These are phyloP conservation scores for Boeremia exigua DNA, from an alignment of 2,329 filamentous ascomycete species.

Conservation along the genomic window DNA sequence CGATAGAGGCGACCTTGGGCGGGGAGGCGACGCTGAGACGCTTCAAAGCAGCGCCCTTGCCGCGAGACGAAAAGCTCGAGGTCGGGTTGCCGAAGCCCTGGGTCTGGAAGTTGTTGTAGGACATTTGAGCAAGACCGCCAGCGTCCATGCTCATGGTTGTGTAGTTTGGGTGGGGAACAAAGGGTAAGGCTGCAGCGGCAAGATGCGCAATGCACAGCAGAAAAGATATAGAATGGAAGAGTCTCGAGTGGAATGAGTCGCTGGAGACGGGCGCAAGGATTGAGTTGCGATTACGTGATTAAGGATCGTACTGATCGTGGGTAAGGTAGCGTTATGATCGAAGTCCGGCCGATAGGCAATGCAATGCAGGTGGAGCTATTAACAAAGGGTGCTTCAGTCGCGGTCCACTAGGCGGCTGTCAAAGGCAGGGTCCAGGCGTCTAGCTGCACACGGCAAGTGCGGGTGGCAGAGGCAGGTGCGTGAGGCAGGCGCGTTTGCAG, in stretches of 20 bases:
- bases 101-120: conserved; percentile 75
- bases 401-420: conserved; percentile 18
- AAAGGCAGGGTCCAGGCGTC: conserved; percentile 21
- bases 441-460: conserved; percentile 26
- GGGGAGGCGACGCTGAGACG: conserved; percentile 79
- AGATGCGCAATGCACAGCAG: conserved; percentile 32
- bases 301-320: conserved; percentile 48
- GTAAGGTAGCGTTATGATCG: conserved; percentile 40
- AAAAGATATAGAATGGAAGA: conserved; percentile 45
- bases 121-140: conserved; percentile 99
- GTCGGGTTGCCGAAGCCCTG: conserved; percentile 76
- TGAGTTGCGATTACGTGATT: conserved; percentile 47
- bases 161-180: conserved; percentile 34
- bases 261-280: conserved; percentile 30
- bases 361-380: conserved; percentile 47
- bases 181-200: conserved; percentile 41
- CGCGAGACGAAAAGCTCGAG: conserved; percentile 83
- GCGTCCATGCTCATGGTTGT: conserved; percentile 75
- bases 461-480: conserved; percentile 18
- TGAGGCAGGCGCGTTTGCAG: conserved; percentile 14
- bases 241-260: conserved; percentile 21
- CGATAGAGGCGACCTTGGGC: conserved; percentile 70
- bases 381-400: conserved; percentile 38
- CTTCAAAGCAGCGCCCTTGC: conserved; percentile 86
- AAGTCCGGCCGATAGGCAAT: conserved; percentile 47